These are phyloP conservation scores for Paraglomus brasilianum DNA, from an alignment of 192 early-diverging fungal species.

Conservation along the genomic window DNA sequence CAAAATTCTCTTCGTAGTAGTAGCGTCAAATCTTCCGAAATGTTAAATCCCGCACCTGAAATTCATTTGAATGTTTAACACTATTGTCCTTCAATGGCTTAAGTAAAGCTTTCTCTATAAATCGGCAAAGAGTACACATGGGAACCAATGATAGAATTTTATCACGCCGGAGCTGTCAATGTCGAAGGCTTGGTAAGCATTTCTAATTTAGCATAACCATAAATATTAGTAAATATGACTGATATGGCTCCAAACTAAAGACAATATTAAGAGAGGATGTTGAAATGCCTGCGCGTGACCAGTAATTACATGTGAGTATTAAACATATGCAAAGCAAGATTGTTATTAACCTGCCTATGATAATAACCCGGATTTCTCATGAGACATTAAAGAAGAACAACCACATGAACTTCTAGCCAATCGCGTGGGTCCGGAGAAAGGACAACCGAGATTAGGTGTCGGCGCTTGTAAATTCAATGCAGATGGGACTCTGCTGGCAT, in stretches of 20 bases:
- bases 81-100: slow-evolving; percentile 23
- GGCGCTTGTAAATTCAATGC: slow-evolving; percentile 64
- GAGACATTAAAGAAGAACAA: slow-evolving; percentile 57
- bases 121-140: slow-evolving; percentile 51
- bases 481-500: slow-evolving; percentile 57
- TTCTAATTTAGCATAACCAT: slow-evolving; percentile 11
- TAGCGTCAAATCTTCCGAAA: slow-evolving; percentile 4
- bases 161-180: slow-evolving; percentile 50
- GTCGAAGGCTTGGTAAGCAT: slow-evolving; percentile 32
- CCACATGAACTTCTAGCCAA: slow-evolving; percentile 55
- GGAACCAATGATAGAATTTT: slow-evolving; percentile 63
- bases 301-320: background rate
- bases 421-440: slow-evolving; percentile 64
- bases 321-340: background rate
- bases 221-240: no score
- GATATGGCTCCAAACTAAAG: background rate
- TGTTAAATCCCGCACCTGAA: slow-evolving; percentile 8
- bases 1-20: slow-evolving; percentile 3
- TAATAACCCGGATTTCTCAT: background rate
- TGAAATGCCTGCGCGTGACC: background rate
- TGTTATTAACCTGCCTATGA: background rate
- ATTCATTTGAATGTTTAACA: slow-evolving; percentile 19
- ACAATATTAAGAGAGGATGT: slow-evolving; percentile 1
- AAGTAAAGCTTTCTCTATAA: background rate
- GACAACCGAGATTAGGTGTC: slow-evolving; percentile 73